A percentile compares a stretch with the other conserved stretches of the same genome.
phyloP scores from a whole-genome alignment of 2,329 filamentous ascomycete genomes.

The Clarireedia paspali region DNA sequence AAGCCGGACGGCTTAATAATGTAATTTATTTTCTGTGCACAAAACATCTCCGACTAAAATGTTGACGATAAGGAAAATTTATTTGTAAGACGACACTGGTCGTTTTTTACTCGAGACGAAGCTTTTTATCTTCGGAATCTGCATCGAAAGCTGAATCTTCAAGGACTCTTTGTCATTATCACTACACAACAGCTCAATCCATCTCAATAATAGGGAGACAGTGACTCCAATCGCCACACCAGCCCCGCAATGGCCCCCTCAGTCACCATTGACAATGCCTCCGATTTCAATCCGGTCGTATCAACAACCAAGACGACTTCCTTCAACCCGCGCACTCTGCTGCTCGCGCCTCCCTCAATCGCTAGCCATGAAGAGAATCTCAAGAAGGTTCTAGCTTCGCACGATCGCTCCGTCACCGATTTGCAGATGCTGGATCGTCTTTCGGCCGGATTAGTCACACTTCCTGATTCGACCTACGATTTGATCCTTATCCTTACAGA shows the following conservation, averaged over 20 bases:
- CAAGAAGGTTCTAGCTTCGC: conserved; percentile 58
- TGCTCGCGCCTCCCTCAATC: conserved; percentile 85
- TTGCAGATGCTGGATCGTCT: conserved; percentile 97
- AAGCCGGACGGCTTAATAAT: not conserved
- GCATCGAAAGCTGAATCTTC: not conserved
- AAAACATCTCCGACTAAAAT: not conserved
- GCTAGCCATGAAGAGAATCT: conserved; percentile 77
- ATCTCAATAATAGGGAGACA: not conserved
- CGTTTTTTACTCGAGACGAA: too few relatives aligned
- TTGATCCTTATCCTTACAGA: conserved; percentile 77
- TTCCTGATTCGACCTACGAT: conserved; percentile 75
- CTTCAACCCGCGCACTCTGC: conserved; percentile 53
- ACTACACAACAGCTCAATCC: not conserved
- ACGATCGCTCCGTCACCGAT: conserved; percentile 72
- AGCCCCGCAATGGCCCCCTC: conserved; percentile 24
- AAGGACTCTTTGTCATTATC: not conserved
- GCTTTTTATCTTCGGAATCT: too few relatives aligned
- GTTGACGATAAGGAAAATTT: not conserved
- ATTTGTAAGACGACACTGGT: not conserved
- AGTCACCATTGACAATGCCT: conserved; percentile 25
- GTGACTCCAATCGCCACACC: not conserved
- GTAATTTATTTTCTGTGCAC: not conserved
- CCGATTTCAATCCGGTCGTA: conserved; percentile 24
- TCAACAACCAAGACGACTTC: conserved; percentile 17
- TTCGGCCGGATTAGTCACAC: conserved; percentile 67